Conservation (phyloP, 495 filamentous ascomycete genomes). For the Annulohypoxylon nitens region DNA sequence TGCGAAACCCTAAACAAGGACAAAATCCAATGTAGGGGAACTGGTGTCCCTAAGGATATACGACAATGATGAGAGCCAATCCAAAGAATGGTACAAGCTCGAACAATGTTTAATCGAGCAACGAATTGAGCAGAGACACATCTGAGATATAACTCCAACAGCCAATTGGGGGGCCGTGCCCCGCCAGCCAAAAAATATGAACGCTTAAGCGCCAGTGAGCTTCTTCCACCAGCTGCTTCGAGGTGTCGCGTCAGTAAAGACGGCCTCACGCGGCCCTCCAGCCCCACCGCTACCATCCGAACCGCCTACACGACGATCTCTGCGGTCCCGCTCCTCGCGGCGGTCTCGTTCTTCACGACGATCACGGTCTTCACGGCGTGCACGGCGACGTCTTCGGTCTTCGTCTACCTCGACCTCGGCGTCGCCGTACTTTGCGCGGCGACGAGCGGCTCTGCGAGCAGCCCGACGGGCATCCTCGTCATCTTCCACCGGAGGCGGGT, state of each 20-base stretch:
- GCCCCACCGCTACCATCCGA: conserved; percentile 61
- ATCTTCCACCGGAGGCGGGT: conserved; percentile 47
- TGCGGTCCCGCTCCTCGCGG: conserved; percentile 52
- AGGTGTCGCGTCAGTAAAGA: conserved; percentile 60
- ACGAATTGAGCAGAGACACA: conserved; percentile 24
- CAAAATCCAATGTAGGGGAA: conserved; percentile 1
- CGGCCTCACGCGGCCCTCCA: conserved; percentile 53
- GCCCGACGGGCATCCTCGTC: conserved; percentile 64
- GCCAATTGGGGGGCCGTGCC: conserved; percentile 12
- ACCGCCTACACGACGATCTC: conserved; percentile 51
- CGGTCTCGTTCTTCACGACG: conserved; percentile 50
- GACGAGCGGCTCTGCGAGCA: conserved; percentile 59
- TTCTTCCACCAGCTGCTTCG: conserved; percentile 70
- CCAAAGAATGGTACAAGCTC: conserved; percentile 21
- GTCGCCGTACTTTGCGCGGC: conserved; percentile 61
- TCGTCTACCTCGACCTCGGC: conserved; percentile 55
- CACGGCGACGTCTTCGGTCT: conserved; percentile 60
- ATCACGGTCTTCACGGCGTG: conserved; percentile 61
- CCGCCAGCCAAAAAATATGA: conserved; percentile 1
- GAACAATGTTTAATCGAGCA: conserved; percentile 6
- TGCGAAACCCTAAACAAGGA: not conserved
- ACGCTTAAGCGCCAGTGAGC: conserved; percentile 50
- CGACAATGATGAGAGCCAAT: conserved; percentile 11
- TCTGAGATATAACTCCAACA: conserved; percentile 4
- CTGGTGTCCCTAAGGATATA: conserved; percentile 17